These are phyloP conservation scores for Talaromyces sp. DNA, from an alignment of 2,329 filamentous ascomycete species.

Conservation along the genomic window DNA sequence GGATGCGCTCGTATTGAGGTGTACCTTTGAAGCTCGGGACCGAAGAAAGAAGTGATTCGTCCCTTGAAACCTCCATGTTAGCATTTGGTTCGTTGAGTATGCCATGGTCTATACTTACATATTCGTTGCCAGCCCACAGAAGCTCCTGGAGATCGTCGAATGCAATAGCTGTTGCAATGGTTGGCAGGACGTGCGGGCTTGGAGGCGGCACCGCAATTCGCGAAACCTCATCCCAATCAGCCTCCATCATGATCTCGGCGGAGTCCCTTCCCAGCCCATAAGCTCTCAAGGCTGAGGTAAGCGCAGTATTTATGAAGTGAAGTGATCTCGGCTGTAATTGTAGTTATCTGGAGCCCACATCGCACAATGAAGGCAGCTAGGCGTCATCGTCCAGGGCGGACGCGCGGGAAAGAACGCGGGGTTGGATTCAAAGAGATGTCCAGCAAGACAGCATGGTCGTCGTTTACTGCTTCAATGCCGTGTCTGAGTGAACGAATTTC, in stretches of 20 bases:
- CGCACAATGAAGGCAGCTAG: slow-evolving; percentile 12
- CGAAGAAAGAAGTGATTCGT: slow-evolving; percentile 82
- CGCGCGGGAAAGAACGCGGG: slow-evolving; percentile 17
- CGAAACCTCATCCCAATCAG: slow-evolving; percentile 63
- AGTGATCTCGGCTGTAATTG: neutral
- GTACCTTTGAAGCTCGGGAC: slow-evolving; percentile 79
- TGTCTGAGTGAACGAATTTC: neutral
- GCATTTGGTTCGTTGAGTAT: neutral
- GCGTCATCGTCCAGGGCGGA: slow-evolving; percentile 16
- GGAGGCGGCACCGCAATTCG: slow-evolving; percentile 78
- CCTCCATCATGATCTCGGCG: slow-evolving; percentile 40
- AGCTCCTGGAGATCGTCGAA: slow-evolving; percentile 90
- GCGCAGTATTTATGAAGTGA: neutral
- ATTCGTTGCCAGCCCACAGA: slow-evolving; percentile 89
- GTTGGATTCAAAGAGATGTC: slow-evolving; percentile 4
- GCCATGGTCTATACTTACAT: slow-evolving; percentile 55
- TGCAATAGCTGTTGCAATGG: slow-evolving; percentile 72
- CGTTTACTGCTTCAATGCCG: neutral
- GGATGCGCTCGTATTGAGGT: slow-evolving; percentile 83
- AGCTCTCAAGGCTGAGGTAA: neutral
- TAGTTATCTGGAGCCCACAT: slow-evolving; percentile 3
- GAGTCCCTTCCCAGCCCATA: slow-evolving; percentile 5
- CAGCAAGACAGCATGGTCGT: slow-evolving; percentile 14
- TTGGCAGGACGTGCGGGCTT: slow-evolving; percentile 65
- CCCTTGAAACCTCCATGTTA: slow-evolving; percentile 55